Evolutionary conservation across 2,329 filamentous ascomycete genomes (phyloP).

Genomic region (Alternaria hordeiaustralica): DNA sequence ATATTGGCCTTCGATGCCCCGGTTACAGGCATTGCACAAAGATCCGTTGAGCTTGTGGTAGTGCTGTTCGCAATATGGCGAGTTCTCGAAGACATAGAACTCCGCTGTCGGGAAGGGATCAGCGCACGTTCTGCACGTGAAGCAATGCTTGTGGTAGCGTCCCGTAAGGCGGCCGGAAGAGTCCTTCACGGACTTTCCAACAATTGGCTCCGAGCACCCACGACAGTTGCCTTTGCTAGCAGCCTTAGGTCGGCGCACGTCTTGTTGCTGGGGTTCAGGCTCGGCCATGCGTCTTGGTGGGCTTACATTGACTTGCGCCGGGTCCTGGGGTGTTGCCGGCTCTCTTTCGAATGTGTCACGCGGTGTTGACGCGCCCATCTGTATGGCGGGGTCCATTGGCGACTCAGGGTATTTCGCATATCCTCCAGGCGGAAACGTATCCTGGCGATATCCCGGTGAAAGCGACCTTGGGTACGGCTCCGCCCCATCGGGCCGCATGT

Average conservation of each 20-base stretch:
- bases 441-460: constrained; percentile 23
- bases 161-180: constrained; percentile 91
- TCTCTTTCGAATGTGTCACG: constrained; percentile 18
- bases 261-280: constrained; percentile 22
- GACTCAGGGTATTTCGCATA: constrained; percentile 42
- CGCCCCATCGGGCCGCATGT: constrained; percentile 27
- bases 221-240: constrained; percentile 78
- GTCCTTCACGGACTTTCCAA: constrained; percentile 91
- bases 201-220: constrained; percentile 78
- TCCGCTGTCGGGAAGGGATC: constrained; percentile 84
- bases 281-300: constrained; percentile 19
- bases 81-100: constrained; percentile 89
- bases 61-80: constrained; percentile 88
- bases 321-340: constrained; percentile 17
- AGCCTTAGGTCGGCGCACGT: constrained; percentile 37
- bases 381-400: constrained; percentile 50
- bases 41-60: constrained; percentile 93
- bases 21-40: constrained; percentile 78
- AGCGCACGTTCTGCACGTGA: constrained; percentile 85
- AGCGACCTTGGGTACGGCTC: constrained; percentile 29
- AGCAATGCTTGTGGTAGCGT: constrained; percentile 93
- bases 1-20: constrained; percentile 92
- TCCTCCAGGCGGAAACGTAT: constrained; percentile 6
- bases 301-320: constrained; percentile 15
- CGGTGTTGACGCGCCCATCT: constrained; percentile 36